These are phyloP conservation scores for Fonsecaea pedrosoi DNA, from an alignment of 2,329 filamentous ascomycete species.

Conservation along the genomic window DNA sequence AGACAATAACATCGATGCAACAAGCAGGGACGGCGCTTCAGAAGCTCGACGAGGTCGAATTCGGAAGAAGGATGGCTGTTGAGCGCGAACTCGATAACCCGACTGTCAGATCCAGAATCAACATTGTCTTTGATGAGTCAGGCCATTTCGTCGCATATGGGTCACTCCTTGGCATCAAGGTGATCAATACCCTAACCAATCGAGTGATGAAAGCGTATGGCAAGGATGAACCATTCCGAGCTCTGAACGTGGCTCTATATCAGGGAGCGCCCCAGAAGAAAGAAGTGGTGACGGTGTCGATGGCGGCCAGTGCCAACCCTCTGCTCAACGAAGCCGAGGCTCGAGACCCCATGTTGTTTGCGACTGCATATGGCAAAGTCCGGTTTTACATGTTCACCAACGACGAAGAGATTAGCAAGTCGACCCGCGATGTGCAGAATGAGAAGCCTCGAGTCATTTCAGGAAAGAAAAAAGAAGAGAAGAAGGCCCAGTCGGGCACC, in stretches of 20 bases:
- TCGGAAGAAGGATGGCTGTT: constrained; percentile 82
- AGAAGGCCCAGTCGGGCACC: constrained; percentile 74
- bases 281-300: constrained; percentile 88
- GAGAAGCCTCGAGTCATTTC: constrained; percentile 79
- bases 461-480: constrained; percentile 57
- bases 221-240: constrained; percentile 84
- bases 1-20: constrained; percentile 91
- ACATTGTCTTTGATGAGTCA: constrained; percentile 94
- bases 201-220: constrained; percentile 88
- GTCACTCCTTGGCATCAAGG: constrained; percentile 89
- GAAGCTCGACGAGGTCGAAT: constrained; percentile 87
- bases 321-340: constrained; percentile 89
- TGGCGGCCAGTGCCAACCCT: constrained; percentile 95
- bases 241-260: constrained; percentile 83
- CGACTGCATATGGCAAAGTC: constrained; percentile 82
- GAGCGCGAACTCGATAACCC: constrained; percentile 84
- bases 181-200: constrained; percentile 95
- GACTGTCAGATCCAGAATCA: constrained; percentile 71
- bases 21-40: constrained; percentile 84
- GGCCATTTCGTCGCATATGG: constrained; percentile 95
- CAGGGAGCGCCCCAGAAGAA: constrained; percentile 97
- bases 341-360: constrained; percentile 85
- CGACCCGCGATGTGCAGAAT: constrained; percentile 89
- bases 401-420: constrained; percentile 80
- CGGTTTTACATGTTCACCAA: constrained; percentile 99